Base-by-base conservation (phyloP, 805 yeast genomes). In the Lipomyces chichibuensis region DNA sequence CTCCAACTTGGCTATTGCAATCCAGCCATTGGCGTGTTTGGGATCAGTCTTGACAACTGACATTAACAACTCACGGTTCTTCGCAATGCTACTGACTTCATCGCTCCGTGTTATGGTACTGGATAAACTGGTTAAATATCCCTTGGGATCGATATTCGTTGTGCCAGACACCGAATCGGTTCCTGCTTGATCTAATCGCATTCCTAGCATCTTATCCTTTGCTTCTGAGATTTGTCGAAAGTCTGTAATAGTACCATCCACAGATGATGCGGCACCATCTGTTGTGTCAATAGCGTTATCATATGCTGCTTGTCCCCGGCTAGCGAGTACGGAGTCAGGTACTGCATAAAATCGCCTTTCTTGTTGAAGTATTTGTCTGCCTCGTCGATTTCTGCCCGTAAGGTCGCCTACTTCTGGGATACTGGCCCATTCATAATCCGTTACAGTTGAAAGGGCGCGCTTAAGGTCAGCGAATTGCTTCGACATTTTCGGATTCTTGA, bases 341-440 rank as follows among this genome's bases (percentile, higher is more conserved):
- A 90, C 90, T 9, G 97, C 92, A 75, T 92, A 94, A 54, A 84
- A 85, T 67, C 97, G 80, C 69, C 88, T 87, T 65, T 85, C 85
- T 71, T 81, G 83, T 54, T 68, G 71, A 58, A 85, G 84, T 63
- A 87, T 82, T 56, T 86, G 76, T 63, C 97, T 80, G 59, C 84
- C 80, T 64, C 98, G 79, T 72, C 92, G 91, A 77, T 92, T 92
- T 65, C 86, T 81, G 73, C 87, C 84, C 0, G 99, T 95, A 73
- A 91, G 80, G 77, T 94, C 98, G 0, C 92, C 90, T 1, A 91
- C 95, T 69, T 92, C 97, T 0, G 98, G 98, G 2, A 94, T 74
- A 67, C 81, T 83, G 3, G 84, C 82, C 99, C 99, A 94, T 73
- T 93, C 88, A 2, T 85, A 89, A 25, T 81, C 84, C 2, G 90